Evolutionary conservation across 306 rosid species (phyloP), one percentile per base, ranked within the genome.

Genomic region (Ormosia emarginata): DNA sequence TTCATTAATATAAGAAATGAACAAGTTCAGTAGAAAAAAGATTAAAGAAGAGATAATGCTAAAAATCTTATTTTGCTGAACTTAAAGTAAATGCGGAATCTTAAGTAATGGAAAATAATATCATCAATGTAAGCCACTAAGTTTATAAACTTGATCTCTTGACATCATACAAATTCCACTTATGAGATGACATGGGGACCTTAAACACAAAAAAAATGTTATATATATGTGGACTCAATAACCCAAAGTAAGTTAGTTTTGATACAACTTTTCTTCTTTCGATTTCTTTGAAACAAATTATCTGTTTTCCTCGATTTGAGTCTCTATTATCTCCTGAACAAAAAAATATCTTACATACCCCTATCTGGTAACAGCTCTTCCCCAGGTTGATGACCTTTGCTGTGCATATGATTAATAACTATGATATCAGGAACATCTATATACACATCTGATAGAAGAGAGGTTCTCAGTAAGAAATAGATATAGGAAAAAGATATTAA

Each of bases 341-440:
- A 56, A 64, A 44, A 77, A 32, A 71, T 24, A 24, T 40, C n/a
- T 66, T 18, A 82, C 93, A 49, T 90, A 93, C 98, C 94, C 1
- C 87, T 87, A 50, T 94, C 98, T 7, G 97, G 97, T 71, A 94
- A 84, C 44, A 90, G 88, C 91, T 92, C 98, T 70, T 94, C 97
- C 70, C 95, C 95, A 9, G 89, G 82, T 80, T 88, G 94, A 40
- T 77, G 90, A 70, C 98, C 98, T 82, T 87, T 89, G 90, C 97
- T 89, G 44, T 92, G 94, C 97, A 92, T 91, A 82, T 88, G 96
- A 90, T 83, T 90, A 73, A 96, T 92, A 90, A 93, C 97, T 75
- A 96, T 93, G 85, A 93, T 82, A 86, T 96, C 99, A 59, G 99
- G 99, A 80, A 96, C 97, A 78, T 96, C 97, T 40, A 93, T 84